Evolutionary conservation across 176 grass and related monocot species (phyloP).

Genomic region (Ensete glaucum): DNA sequence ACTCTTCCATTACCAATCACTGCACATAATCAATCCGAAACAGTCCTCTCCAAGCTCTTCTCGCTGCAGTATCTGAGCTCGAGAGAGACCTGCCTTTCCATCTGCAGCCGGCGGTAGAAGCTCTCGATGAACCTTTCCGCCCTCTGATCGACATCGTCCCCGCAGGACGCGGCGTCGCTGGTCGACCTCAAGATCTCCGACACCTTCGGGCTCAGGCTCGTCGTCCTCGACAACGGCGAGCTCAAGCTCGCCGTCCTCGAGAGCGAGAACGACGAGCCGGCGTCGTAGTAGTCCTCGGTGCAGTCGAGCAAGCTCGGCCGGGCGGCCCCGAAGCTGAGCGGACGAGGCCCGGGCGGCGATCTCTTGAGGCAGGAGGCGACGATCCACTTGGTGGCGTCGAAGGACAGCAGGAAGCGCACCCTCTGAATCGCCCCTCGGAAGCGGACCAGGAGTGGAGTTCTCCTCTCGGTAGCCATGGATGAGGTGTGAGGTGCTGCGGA

Average conservation of each 20-base stretch:
- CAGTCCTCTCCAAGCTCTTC: slow-evolving; percentile 25
- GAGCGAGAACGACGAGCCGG: not conserved
- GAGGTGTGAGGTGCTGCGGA: too few relatives aligned
- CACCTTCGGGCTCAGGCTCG: slow-evolving; percentile 25
- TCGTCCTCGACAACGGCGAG: slow-evolving; percentile 29
- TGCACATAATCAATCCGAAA: not conserved
- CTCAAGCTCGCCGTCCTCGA: not conserved
- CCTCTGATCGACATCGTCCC: slow-evolving; percentile 40
- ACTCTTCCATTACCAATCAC: too few relatives aligned
- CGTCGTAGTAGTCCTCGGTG: not conserved
- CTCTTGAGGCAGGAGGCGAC: slow-evolving; percentile 16
- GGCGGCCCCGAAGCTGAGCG: slow-evolving; percentile 30
- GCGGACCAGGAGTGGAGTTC: slow-evolving; percentile 16
- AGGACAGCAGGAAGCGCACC: slow-evolving; percentile 56
- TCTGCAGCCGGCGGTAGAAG: slow-evolving; percentile 49
- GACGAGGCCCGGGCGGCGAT: not conserved
- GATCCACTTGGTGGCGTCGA: slow-evolving; percentile 52
- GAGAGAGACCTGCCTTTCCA: slow-evolving; percentile 81
- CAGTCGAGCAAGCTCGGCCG: slow-evolving; percentile 40
- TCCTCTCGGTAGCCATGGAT: not conserved
- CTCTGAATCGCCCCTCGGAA: slow-evolving; percentile 45
- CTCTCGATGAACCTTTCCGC: slow-evolving; percentile 56
- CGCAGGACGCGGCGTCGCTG: slow-evolving; percentile 12
- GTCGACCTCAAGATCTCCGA: slow-evolving; percentile 14
- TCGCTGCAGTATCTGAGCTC: slow-evolving; percentile 40